Evolutionary conservation across 192 early-diverging fungal species (phyloP).

Genomic region (Chytriomyces sp.): DNA sequence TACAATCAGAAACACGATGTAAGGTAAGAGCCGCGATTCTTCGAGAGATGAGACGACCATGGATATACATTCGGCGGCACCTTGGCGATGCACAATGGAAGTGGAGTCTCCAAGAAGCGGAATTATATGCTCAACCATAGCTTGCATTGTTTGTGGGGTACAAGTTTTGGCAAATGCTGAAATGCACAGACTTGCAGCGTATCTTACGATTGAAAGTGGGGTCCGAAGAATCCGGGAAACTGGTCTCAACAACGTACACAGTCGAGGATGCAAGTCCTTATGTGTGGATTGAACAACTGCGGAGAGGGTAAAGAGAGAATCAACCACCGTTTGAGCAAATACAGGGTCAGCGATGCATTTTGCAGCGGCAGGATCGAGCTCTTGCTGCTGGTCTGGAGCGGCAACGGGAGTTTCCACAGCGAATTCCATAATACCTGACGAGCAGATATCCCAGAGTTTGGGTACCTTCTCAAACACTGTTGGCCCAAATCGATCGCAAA

Average conservation of each 20-base stretch:
- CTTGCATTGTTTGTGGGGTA: constrained; percentile 75
- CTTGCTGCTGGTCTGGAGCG: not conserved
- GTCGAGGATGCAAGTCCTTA: constrained; percentile 55
- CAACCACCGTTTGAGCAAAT: constrained; percentile 72
- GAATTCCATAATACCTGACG: constrained; percentile 49
- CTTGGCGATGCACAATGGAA: constrained; percentile 77
- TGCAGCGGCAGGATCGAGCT: constrained; percentile 37
- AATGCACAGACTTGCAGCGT: constrained; percentile 78
- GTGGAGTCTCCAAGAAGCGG: constrained; percentile 78
- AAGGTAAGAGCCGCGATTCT: constrained; percentile 80
- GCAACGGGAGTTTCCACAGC: constrained; percentile 13
- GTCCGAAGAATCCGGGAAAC: constrained; percentile 70
- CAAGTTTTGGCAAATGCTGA: constrained; percentile 73
- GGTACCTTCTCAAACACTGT: constrained; percentile 72
- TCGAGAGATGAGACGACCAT: constrained; percentile 80
- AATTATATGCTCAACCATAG: constrained; percentile 76
- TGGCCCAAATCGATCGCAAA: constrained; percentile 71
- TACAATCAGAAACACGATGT: constrained; percentile 96
- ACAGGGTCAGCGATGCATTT: constrained; percentile 34
- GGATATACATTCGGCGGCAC: constrained; percentile 83
- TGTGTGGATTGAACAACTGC: constrained; percentile 67
- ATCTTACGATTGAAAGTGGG: constrained; percentile 74
- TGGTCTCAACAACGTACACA: constrained; percentile 68
- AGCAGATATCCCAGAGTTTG: constrained; percentile 71
- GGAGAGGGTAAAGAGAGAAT: constrained; percentile 75